phyloP scores from a whole-genome alignment of 108 stramenopile genomes.

The Nannochloropsis oceanica region DNA sequence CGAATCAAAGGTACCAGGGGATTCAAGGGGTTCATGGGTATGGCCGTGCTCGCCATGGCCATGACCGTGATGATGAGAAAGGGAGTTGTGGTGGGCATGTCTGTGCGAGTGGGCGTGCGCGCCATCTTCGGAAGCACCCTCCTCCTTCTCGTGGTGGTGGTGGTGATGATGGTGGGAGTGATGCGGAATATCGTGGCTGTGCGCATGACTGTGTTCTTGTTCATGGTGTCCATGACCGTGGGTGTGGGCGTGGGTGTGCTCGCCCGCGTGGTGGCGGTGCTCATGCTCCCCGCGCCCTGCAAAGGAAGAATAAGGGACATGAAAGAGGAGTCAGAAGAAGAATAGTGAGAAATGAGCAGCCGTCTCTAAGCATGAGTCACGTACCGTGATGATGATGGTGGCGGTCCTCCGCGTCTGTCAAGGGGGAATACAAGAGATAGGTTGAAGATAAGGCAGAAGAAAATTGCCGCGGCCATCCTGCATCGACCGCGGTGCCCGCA shows the following conservation, averaged over 20 bases:
- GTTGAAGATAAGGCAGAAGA: no score
- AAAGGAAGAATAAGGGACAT: no score
- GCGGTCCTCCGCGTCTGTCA: no score
- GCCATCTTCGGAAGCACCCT: neutral
- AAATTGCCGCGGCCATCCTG: no score
- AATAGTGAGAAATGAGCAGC: no score
- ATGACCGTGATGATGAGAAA: neutral
- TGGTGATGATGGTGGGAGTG: neutral
- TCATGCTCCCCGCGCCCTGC: no score
- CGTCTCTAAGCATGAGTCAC: no score
- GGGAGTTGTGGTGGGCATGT: neutral
- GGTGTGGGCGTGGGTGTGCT: neutral
- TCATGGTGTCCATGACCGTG: neutral
- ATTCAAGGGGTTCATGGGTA: slow-evolving; percentile 22
- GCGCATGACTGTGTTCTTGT: neutral
- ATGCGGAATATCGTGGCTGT: neutral
- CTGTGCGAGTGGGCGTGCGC: neutral
- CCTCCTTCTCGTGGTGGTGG: neutral
- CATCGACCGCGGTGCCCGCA: no score
- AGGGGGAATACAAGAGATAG: no score
- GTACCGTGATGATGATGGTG: no score
- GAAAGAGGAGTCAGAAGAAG: no score
- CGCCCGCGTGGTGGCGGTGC: neutral
- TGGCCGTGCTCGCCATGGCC: slow-evolving; percentile 15
- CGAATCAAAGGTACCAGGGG: slow-evolving; percentile 14